phyloP scores from a whole-genome alignment of 805 yeast species.

The Metschnikowia noctiluminum region DNA sequence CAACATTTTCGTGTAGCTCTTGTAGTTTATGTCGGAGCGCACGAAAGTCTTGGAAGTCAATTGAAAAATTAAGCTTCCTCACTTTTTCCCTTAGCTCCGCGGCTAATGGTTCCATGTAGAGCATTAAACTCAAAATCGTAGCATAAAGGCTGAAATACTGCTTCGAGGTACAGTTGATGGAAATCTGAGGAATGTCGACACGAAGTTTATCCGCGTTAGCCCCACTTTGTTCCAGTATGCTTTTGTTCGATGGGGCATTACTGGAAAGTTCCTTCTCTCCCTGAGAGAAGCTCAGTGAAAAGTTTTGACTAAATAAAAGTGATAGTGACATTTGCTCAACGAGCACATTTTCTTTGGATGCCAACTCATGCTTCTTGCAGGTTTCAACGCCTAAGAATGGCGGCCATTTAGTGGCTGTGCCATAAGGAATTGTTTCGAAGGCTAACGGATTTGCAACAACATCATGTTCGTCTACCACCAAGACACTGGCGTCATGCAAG shows the following conservation, averaged over 20 bases:
- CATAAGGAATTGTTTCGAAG: constrained; percentile 54
- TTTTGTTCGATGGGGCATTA: background rate
- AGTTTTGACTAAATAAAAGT: constrained; percentile 50
- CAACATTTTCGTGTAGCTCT: constrained; percentile 47
- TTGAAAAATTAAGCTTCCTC: constrained; percentile 63
- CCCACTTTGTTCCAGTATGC: background rate
- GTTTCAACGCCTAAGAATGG: constrained; percentile 83
- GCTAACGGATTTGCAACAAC: constrained; percentile 30
- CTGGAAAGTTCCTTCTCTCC: constrained; percentile 11
- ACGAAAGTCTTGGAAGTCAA: constrained; percentile 61
- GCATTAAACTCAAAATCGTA: constrained; percentile 58
- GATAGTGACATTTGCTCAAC: constrained; percentile 63
- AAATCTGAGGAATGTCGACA: constrained; percentile 68
- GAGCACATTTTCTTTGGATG: constrained; percentile 47
- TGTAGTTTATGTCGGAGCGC: constrained; percentile 47
- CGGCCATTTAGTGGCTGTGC: constrained; percentile 71
- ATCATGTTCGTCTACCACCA: constrained; percentile 57
- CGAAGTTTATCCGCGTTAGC: constrained; percentile 38
- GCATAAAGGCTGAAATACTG: constrained; percentile 69
- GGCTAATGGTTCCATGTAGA: constrained; percentile 71
- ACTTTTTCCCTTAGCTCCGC: constrained; percentile 55
- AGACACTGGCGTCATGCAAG: constrained; percentile 69
- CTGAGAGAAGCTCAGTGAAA: constrained; percentile 24
- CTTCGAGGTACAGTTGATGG: constrained; percentile 64
- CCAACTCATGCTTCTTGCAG: constrained; percentile 49